Evolutionary conservation across 805 yeast species (phyloP).

Genomic region (Yueomyces sinensis): DNA sequence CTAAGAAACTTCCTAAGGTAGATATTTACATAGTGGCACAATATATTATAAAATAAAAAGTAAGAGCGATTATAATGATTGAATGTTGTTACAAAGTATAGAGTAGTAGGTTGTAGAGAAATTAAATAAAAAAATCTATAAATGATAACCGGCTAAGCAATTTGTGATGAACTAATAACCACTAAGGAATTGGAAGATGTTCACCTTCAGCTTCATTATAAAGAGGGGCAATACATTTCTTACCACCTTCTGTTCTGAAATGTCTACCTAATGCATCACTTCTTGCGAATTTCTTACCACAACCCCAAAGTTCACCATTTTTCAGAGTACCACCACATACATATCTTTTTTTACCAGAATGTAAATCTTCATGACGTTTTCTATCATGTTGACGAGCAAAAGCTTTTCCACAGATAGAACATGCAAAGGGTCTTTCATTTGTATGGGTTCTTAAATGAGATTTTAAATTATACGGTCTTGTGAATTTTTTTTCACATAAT

Average conservation of each 20-base stretch:
- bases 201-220: slow-evolving; percentile 52
- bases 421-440: slow-evolving; percentile 65
- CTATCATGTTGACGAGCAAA: slow-evolving; percentile 72
- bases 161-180: too few species aligned
- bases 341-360: slow-evolving; percentile 61
- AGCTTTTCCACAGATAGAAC: slow-evolving; percentile 65
- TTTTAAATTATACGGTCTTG: slow-evolving; percentile 85
- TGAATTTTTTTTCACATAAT: slow-evolving; percentile 74
- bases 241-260: slow-evolving; percentile 69
- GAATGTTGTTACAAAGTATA: too few species aligned
- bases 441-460: slow-evolving; percentile 88
- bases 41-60: too few species aligned
- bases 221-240: slow-evolving; percentile 53
- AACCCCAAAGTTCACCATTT: slow-evolving; percentile 59
- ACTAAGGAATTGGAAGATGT: too few species aligned
- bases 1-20: too few species aligned
- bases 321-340: slow-evolving; percentile 56
- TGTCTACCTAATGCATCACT: slow-evolving; percentile 72
- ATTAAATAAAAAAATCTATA: too few species aligned
- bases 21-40: too few species aligned
- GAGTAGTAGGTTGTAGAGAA: too few species aligned
- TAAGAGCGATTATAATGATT: too few species aligned
- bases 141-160: too few species aligned
- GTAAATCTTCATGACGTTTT: slow-evolving; percentile 64
- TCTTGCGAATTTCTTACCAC: slow-evolving; percentile 68